Evolutionary conservation across 2,329 filamentous ascomycete species (phyloP).

Genomic region (Curvularia lunata): DNA sequence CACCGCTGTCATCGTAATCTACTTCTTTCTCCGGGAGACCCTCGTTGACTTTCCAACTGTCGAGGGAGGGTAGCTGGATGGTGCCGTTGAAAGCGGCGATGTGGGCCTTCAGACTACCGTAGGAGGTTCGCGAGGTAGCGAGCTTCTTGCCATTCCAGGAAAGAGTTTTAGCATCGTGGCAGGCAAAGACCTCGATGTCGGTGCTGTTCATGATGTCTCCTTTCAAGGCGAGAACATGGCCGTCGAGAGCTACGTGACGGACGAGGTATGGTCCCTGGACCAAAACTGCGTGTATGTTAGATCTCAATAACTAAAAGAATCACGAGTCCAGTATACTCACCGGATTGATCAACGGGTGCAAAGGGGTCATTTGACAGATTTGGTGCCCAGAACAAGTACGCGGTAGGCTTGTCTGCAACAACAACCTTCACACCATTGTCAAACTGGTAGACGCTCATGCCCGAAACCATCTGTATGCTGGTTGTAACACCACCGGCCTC

Average conservation of each 20-base stretch:
- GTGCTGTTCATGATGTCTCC: constrained; percentile 48
- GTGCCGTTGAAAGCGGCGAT: constrained; percentile 33
- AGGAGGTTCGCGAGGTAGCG: constrained; percentile 38
- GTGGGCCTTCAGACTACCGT: constrained; percentile 47
- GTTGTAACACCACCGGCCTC: constrained; percentile 47
- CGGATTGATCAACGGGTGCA: constrained; percentile 47
- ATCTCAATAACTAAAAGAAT: constrained; percentile 5
- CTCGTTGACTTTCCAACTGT: constrained; percentile 57
- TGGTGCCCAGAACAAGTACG: constrained; percentile 51
- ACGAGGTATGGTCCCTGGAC: constrained; percentile 53
- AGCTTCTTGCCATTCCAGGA: constrained; percentile 49
- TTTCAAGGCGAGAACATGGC: constrained; percentile 37
- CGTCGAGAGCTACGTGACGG: constrained; percentile 37
- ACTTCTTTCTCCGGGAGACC: constrained; percentile 57
- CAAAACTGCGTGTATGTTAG: constrained; percentile 31
- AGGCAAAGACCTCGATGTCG: constrained; percentile 48
- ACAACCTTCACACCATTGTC: constrained; percentile 47
- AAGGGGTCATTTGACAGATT: constrained; percentile 49
- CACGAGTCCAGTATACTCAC: not conserved
- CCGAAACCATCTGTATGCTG: constrained; percentile 41
- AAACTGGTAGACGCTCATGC: constrained; percentile 45
- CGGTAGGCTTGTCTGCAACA: constrained; percentile 47
- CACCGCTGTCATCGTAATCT: constrained; percentile 53
- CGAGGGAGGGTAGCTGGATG: constrained; percentile 51
- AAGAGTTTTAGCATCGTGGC: constrained; percentile 34